Conservation (phyloP, 2,329 filamentous ascomycete genomes). For the Ascochyta rabiei region DNA sequence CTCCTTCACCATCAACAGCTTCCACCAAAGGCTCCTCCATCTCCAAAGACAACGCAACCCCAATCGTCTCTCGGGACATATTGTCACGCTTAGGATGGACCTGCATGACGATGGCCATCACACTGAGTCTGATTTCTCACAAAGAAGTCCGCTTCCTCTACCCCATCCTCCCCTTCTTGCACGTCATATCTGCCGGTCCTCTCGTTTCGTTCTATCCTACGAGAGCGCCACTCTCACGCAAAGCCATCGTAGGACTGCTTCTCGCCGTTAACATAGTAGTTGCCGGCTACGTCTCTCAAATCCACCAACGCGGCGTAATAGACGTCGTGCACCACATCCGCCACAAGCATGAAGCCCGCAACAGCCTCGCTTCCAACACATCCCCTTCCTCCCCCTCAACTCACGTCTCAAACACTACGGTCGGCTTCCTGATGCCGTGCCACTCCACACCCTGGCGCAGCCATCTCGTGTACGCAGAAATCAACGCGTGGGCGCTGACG, state of each 20-base stretch:
- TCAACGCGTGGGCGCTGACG: slow-evolving; percentile 82
- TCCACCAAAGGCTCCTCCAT: not conserved
- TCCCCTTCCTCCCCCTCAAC: slow-evolving; percentile 50
- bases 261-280: slow-evolving; percentile 72
- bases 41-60: not conserved
- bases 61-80: slow-evolving; percentile 18
- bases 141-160: slow-evolving; percentile 99
- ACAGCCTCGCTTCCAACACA: slow-evolving; percentile 44
- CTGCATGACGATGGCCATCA: slow-evolving; percentile 65
- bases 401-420: slow-evolving; percentile 50
- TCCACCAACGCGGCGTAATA: slow-evolving; percentile 80
- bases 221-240: slow-evolving; percentile 48
- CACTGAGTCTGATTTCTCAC: slow-evolving; percentile 81
- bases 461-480: slow-evolving; percentile 75
- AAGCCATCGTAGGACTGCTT: slow-evolving; percentile 57
- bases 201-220: slow-evolving; percentile 68
- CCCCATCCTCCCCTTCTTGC: slow-evolving; percentile 84
- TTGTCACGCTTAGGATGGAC: slow-evolving; percentile 42
- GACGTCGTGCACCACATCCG: slow-evolving; percentile 77
- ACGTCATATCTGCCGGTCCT: slow-evolving; percentile 75
- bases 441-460: slow-evolving; percentile 96
- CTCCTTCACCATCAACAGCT: not conserved
- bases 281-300: slow-evolving; percentile 72
- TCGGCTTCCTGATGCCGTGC: slow-evolving; percentile 91
- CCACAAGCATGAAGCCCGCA: slow-evolving; percentile 66